A percentile compares a stretch with the other conserved stretches of the same genome.
Conservation (phyloP, 2,329 filamentous ascomycete species). For the Xenosphaeropsis pyriputrescens region DNA sequence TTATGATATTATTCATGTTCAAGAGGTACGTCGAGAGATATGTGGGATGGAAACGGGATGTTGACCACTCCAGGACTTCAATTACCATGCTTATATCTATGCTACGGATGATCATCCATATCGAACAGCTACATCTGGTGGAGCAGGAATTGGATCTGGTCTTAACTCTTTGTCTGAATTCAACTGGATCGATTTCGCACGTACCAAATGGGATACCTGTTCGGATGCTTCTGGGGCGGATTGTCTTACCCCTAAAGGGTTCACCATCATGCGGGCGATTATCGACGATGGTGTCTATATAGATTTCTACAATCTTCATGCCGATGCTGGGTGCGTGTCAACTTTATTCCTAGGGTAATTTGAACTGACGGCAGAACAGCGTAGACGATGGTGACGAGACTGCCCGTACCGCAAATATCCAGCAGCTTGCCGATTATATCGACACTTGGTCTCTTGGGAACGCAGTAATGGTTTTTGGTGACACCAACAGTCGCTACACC, state of each 20-base stretch:
- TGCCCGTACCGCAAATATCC: slow-evolving; percentile 42
- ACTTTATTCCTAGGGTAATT: neutral
- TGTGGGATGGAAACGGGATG: neutral
- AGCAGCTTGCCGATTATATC: slow-evolving; percentile 44
- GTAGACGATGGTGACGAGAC: slow-evolving; percentile 32
- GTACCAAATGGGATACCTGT: slow-evolving; percentile 44
- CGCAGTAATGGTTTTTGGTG: slow-evolving; percentile 47
- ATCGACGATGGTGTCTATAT: slow-evolving; percentile 37
- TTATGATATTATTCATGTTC: slow-evolving; percentile 49
- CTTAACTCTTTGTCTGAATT: slow-evolving; percentile 49
- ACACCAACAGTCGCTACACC: slow-evolving; percentile 52
- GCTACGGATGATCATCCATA: slow-evolving; percentile 40
- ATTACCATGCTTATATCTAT: slow-evolving; percentile 51
- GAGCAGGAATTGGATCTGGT: slow-evolving; percentile 45
- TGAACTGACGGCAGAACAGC: slow-evolving; percentile 7
- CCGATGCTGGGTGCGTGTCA: slow-evolving; percentile 40
- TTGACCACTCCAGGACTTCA: slow-evolving; percentile 35
- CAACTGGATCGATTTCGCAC: slow-evolving; percentile 36
- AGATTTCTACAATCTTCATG: slow-evolving; percentile 52
- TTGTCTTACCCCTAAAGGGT: slow-evolving; percentile 56
- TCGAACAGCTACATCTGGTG: slow-evolving; percentile 50
- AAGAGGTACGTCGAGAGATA: slow-evolving; percentile 32
- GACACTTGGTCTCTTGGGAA: slow-evolving; percentile 39
- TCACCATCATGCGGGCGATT: slow-evolving; percentile 47
- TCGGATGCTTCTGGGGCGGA: slow-evolving; percentile 38